Conservation (phyloP, 179 eudicot species). For the Silene vulgaris region DNA sequence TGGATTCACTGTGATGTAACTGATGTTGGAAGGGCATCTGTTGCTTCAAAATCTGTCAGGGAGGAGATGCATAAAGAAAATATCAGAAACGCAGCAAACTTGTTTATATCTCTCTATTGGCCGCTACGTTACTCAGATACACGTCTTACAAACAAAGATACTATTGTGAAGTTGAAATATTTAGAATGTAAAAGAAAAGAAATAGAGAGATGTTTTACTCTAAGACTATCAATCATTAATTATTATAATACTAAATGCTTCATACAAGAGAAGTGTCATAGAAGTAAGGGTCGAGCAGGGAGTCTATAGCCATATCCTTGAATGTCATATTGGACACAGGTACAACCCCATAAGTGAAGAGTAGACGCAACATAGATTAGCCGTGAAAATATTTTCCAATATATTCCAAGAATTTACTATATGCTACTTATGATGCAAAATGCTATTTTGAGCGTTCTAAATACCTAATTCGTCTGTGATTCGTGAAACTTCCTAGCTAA, state of each 20-base stretch:
- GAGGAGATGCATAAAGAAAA: conserved; percentile 5
- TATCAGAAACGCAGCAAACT: conserved; percentile 21
- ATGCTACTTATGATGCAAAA: conserved; percentile 4
- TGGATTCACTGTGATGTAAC: conserved; percentile 25
- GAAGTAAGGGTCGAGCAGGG: background rate
- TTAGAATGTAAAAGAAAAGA: background rate
- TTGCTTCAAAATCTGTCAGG: conserved; percentile 18
- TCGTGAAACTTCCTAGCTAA: conserved; percentile 14
- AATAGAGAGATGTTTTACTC: background rate
- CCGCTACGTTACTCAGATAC: background rate
- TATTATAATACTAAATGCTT: background rate
- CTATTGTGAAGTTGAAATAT: background rate
- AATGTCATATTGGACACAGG: background rate
- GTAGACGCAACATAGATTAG: background rate
- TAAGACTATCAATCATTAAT: background rate
- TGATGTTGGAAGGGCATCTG: conserved; percentile 23
- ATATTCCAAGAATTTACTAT: conserved; percentile 20
- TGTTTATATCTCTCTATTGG: conserved; percentile 15
- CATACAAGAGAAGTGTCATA: background rate
- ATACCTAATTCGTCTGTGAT: conserved; percentile 21
- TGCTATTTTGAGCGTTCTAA: conserved; percentile 9
- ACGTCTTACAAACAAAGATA: no score
- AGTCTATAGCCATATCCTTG: background rate
- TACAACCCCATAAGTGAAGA: background rate
- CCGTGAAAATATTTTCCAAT: conserved; percentile 15